Evolutionary conservation across 176 grass and related monocot species (phyloP).

Genomic region (Zoysia japonica): DNA sequence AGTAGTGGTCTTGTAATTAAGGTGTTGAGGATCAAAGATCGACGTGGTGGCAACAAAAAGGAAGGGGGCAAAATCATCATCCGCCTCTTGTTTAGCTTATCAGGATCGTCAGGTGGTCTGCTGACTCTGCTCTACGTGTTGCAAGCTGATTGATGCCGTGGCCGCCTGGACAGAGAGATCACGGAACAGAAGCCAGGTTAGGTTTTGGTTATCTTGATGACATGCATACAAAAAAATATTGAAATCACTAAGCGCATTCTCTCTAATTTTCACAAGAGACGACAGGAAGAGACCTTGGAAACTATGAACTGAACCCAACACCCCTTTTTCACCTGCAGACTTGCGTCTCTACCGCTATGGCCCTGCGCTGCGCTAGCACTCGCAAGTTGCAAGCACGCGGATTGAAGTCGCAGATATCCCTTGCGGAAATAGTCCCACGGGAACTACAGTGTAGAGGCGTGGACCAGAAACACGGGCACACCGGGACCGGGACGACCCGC

Average conservation of each 20-base stretch:
- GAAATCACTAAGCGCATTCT: too few relatives aligned
- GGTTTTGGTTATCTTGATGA: not conserved
- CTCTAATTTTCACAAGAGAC: not conserved
- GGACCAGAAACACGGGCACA: not conserved
- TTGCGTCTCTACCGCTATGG: too few relatives aligned
- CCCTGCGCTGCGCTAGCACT: too few relatives aligned
- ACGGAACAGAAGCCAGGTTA: not conserved
- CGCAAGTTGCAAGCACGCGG: not conserved
- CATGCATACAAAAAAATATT: too few relatives aligned
- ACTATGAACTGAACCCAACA: not conserved
- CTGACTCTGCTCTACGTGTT: slow-evolving; percentile 25
- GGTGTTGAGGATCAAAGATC: not conserved
- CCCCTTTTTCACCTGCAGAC: not conserved
- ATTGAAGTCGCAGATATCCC: not conserved
- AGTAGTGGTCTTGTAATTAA: slow-evolving; percentile 25
- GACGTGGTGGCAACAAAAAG: slow-evolving; percentile 27
- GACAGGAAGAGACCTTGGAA: not conserved
- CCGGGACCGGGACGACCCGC: not conserved
- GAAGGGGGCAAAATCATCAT: slow-evolving; percentile 8
- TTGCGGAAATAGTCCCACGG: not conserved
- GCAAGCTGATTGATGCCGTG: not conserved
- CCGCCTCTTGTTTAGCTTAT: slow-evolving; percentile 16
- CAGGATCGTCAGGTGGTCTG: not conserved
- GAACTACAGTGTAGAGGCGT: not conserved
- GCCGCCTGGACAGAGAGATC: not conserved